phyloP scores from a whole-genome alignment of 495 filamentous ascomycete genomes.

The Amorphotheca resinae region DNA sequence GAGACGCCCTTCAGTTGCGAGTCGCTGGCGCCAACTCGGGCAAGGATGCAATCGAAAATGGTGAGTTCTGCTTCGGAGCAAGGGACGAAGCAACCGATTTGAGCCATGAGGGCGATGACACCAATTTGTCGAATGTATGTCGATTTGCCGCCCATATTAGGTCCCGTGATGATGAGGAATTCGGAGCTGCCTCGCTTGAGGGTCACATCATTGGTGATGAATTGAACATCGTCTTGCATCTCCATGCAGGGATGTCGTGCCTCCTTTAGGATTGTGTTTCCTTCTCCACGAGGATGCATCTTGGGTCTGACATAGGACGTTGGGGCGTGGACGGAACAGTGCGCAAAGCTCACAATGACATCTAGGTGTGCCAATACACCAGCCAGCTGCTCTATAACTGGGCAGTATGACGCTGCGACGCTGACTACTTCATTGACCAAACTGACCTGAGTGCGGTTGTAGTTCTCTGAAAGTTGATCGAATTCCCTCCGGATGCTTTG shows the following conservation, averaged over 20 bases:
- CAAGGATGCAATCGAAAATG: constrained; percentile 96
- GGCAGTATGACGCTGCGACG: constrained; percentile 89
- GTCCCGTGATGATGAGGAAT: constrained; percentile 90
- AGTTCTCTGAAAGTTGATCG: constrained; percentile 88
- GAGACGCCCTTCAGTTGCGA: constrained; percentile 96
- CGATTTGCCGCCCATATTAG: constrained; percentile 98
- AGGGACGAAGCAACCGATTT: constrained; percentile 93
- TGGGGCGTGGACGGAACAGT: constrained; percentile 87
- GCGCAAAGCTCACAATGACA: constrained; percentile 91
- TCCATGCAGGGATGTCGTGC: constrained; percentile 98
- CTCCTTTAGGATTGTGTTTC: constrained; percentile 83
- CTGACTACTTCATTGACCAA: constrained; percentile 86
- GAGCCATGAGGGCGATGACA: constrained; percentile 95
- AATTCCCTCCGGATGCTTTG: constrained; percentile 77
- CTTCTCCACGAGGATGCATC: constrained; percentile 81
- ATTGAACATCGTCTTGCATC: constrained; percentile 96
- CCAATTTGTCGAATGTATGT: constrained; percentile 98
- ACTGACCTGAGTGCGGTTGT: constrained; percentile 88
- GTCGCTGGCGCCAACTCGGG: constrained; percentile 89
- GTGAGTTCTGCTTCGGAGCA: constrained; percentile 83
- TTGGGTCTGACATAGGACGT: constrained; percentile 82
- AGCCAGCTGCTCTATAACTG: constrained; percentile 82
- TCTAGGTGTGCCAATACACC: constrained; percentile 87
- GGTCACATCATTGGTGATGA: constrained; percentile 94
- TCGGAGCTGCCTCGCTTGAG: constrained; percentile 70